Base-by-base conservation (phyloP, 2,329 filamentous ascomycete genomes). In the Beauveria sp. region DNA sequence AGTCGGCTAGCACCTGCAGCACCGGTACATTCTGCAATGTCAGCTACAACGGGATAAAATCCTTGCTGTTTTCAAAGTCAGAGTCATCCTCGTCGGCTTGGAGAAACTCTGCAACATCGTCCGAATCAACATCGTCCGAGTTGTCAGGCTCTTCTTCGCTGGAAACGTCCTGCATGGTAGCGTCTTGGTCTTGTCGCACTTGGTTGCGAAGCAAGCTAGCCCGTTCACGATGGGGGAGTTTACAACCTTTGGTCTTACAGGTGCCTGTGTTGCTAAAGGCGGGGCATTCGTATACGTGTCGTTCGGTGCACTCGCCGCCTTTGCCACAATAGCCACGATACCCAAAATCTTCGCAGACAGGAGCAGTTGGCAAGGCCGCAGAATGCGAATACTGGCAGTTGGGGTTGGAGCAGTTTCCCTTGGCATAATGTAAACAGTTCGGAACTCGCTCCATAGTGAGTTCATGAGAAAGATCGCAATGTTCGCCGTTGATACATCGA, bases 271-370 rank as follows among this genome's bases (percentile, higher is more conserved):
- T 96, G 82, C 91, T 90, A 79, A 96, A 97, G 73, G 96, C 90
- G 65, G 95, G 93, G 75, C 95, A 98, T 75, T 98, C 93, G 76
- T 89, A 88, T 62, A 93, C 88, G 78, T 99, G 95, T 64, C 92
- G 88, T 65, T 95, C 86, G 63, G 84, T 76, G 75, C 95, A 98
- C 60, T 81, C 76, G 61, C 83, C 81, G 63, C 93, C 95, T 72
- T 89, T 90, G 64, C 89, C 87, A 78, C 95, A 98, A 75, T 92
- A 98, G 58, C 95, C 93, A 70, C 93, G 83, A 59, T 86, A 85
- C 30, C 90, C 93, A 78, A 99, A 98, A 22, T 85, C 77, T 68
- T 86, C 84, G 77, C 95, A 99, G 53, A 97, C 90, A 34, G 83
- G 86, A 56, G 93, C 91, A 71, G 83, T 82, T 66, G 89, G 85